These are phyloP conservation scores for Nepenthes gracilis DNA, from an alignment of 148 eudicot species.

Conservation along the genomic window DNA sequence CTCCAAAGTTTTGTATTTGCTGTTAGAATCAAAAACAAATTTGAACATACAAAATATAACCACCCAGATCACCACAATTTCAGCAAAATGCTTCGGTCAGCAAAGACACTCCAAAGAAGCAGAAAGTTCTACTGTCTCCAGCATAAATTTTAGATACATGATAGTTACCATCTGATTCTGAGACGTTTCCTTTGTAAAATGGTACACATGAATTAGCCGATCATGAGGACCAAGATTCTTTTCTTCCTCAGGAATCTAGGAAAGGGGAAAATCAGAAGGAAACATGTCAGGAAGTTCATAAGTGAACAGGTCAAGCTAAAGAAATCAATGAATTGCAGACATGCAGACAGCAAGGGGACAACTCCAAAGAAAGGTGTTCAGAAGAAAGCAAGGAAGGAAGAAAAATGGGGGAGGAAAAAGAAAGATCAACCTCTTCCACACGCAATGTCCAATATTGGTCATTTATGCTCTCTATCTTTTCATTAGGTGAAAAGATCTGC, in stretches of 20 bases:
- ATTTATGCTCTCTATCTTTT: conserved; percentile 75
- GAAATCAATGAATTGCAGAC: too few species aligned
- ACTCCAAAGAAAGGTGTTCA: too few species aligned
- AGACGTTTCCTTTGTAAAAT: conserved; percentile 77
- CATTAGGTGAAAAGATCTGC: conserved; percentile 64
- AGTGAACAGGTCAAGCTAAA: too few species aligned
- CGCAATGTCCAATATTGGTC: conserved; percentile 80
- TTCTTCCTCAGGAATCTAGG: conserved; percentile 95
- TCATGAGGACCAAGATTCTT: conserved; percentile 74
- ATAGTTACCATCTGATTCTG: conserved; percentile 67
- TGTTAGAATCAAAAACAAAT: conserved; percentile 13
- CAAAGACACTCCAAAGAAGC: background rate
- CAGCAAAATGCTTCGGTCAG: background rate
- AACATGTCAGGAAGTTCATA: background rate
- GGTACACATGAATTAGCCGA: conserved; percentile 90
- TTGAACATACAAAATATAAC: background rate
- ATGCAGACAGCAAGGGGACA: background rate
- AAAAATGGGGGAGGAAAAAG: conserved; percentile 1
- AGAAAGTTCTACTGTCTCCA: background rate
- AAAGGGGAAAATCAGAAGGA: background rate
- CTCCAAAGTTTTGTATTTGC: conserved; percentile 97
- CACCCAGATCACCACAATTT: background rate
- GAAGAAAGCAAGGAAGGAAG: background rate
- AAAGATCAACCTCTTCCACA: conserved; percentile 63
- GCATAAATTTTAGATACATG: background rate